Percentiles rank a stretch among this genome's conserved stretches.
Evolutionary conservation across 371 early-diverging fungal genomes (phyloP).

Genomic region (Syncephalastrum monosporum): DNA sequence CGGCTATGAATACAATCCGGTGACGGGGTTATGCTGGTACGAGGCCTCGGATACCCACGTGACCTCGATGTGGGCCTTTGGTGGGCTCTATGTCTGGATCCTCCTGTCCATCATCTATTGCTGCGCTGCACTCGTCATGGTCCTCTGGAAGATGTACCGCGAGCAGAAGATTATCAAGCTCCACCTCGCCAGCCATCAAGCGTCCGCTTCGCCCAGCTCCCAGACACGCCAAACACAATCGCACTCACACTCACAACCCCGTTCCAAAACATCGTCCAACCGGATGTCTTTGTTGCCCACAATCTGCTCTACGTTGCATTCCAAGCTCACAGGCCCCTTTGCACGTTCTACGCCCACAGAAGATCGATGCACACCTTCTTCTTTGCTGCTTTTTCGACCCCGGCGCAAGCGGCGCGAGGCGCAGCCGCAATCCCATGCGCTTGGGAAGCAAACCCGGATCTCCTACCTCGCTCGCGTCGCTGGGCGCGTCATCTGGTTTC

Average conservation of each 20-base stretch:
- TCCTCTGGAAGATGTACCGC: conserved; percentile 9
- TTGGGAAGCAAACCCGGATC: too few relatives aligned
- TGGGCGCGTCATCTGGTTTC: conserved; percentile 15
- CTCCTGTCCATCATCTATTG: conserved; percentile 8
- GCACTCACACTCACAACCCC: not conserved
- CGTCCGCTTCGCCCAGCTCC: not conserved
- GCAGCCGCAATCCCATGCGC: too few relatives aligned
- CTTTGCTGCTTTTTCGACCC: too few relatives aligned
- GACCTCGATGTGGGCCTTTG: conserved; percentile 9
- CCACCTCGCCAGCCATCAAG: not conserved
- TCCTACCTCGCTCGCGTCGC: conserved; percentile 12
- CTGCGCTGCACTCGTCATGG: conserved; percentile 9
- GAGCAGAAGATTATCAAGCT: conserved; percentile 14
- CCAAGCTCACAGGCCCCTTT: too few relatives aligned
- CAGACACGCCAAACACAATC: not conserved
- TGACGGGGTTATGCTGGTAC: conserved; percentile 14
- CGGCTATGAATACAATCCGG: conserved; percentile 6
- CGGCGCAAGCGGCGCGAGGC: too few relatives aligned
- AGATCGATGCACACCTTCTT: too few relatives aligned
- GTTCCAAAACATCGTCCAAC: not conserved
- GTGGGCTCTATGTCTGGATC: conserved; percentile 16
- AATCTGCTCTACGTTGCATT: too few relatives aligned
- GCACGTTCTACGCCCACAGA: too few relatives aligned
- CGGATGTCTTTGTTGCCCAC: not conserved
- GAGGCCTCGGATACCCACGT: not conserved